A percentile compares a stretch with the other conserved stretches of the same genome.
phyloP scores from a whole-genome alignment of 176 grass and related monocot species.

The Zoysia pacifica region DNA sequence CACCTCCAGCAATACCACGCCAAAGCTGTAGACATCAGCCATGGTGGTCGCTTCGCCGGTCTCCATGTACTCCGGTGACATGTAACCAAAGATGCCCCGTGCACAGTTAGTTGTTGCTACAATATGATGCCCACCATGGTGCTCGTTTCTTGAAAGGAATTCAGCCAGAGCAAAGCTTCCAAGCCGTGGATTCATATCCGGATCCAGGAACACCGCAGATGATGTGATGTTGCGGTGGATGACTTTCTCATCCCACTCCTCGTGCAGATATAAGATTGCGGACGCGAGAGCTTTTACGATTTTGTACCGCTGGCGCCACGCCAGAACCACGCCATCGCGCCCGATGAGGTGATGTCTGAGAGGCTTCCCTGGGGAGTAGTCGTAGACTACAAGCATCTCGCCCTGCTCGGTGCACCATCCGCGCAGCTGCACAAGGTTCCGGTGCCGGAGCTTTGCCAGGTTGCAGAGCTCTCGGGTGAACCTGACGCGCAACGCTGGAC shows the following conservation, averaged over 20 bases:
- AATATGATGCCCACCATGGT: conserved; percentile 40
- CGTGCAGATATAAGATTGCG: conserved; percentile 79
- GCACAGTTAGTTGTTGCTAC: conserved; percentile 35
- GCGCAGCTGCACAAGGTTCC: conserved; percentile 85
- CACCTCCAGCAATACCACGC: conserved; percentile 76
- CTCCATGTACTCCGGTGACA: conserved; percentile 87
- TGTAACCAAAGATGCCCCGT: conserved; percentile 89
- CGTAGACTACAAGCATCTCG: conserved; percentile 95
- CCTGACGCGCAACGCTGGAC: conserved; percentile 74
- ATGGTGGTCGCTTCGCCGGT: conserved; percentile 68
- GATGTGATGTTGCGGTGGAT: conserved; percentile 95
- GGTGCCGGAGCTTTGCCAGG: conserved; percentile 70
- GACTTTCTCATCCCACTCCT: conserved; percentile 96
- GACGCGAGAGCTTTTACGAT: conserved; percentile 81
- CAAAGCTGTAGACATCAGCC: conserved; percentile 91
- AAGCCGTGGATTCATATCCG: conserved; percentile 70
- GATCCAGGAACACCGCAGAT: conserved; percentile 74
- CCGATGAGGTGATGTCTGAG: conserved; percentile 71
- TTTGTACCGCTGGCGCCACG: conserved; percentile 77
- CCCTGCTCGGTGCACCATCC: conserved; percentile 96
- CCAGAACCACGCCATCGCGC: conserved; percentile 15
- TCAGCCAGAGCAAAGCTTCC: conserved; percentile 88
- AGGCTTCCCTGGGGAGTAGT: conserved; percentile 65
- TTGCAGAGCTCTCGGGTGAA: conserved; percentile 81
- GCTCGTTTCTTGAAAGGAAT: conserved; percentile 81